A percentile compares a stretch with the other conserved stretches of the same genome.
Evolutionary conservation across 2,329 filamentous ascomycete genomes (phyloP).

Genomic region (Ceratocystis eucalypticola): DNA sequence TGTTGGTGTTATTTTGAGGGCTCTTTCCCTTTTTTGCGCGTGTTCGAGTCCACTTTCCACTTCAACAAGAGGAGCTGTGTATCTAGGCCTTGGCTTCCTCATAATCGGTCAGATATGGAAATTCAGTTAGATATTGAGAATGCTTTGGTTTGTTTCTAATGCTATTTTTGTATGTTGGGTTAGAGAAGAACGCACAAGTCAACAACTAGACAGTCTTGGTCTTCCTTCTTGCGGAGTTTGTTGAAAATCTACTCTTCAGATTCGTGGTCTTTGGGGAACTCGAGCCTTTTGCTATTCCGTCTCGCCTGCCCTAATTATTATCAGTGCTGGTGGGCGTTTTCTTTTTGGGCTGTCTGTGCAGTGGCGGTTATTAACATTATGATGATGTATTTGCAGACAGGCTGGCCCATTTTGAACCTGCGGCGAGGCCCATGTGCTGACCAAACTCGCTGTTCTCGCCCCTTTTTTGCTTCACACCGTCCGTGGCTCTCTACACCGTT

Average conservation of each 20-base stretch:
- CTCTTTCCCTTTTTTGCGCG: background rate
- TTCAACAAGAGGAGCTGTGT: background rate
- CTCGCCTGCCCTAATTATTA: background rate
- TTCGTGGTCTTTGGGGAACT: background rate
- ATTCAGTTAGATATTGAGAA: no score
- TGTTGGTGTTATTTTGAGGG: background rate
- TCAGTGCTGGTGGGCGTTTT: background rate
- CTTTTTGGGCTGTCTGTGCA: background rate
- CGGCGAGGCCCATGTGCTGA: background rate
- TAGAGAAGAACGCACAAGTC: background rate
- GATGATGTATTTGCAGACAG: background rate
- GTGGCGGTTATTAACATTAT: background rate
- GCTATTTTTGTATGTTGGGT: background rate
- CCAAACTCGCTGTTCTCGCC: background rate
- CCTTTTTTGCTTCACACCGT: background rate
- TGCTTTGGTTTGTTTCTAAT: no score
- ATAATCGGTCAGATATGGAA: no score
- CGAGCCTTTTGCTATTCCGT: background rate
- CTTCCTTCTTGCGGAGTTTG: background rate
- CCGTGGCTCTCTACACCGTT: background rate
- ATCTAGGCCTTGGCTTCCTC: background rate
- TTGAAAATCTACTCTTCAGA: background rate
- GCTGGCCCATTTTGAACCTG: background rate
- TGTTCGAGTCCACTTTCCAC: background rate
- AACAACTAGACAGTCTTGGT: background rate